Base-by-base conservation (phyloP, 1,139 yeast genomes). In the Kurtzmaniella quercitrusa region DNA sequence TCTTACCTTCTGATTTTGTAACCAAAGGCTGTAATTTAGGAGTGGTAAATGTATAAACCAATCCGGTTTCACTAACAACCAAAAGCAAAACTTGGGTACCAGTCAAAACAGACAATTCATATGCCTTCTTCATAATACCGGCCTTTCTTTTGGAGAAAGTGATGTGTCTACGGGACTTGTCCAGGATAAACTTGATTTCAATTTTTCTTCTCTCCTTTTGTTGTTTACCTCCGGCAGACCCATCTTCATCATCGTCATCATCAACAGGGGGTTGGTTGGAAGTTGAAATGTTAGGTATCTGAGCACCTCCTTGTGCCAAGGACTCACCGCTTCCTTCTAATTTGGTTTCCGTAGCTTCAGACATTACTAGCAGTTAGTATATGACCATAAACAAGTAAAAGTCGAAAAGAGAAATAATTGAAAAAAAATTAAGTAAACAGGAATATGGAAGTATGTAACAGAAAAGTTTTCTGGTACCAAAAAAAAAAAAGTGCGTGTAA, bases 111-210 rank as follows among this genome's bases (percentile, higher is more conserved):
- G 95, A 84, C 52, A 93, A 76, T 64, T 93, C 98, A 67, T 93
- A 93, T 15, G 98, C 98, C 71, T 85, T 93, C 70, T 93, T 93
- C 98, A 93, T 93, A 57, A 93, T 93, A 51, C 98, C 98, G 36
- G 97, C 98, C 68, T 93, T 91, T 66, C 98, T 86, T 71, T 93
- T 93, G 42, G 96, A 88, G 58, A 93, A 93, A 21, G 98, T 93
- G 55, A 93, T 93, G 67, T 93, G 98, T 60, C 98, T 88, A 65
- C 98, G 83, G 26, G 96, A 88, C 69, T 93, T 93, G 66, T 93
- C 97, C 67, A 91, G 96, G 58, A 93, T 93, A 60, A 93, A 93
- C 71, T 89, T 88, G 65, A 93, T 93, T 66, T 93, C 98, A 60
- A 93, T 93, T 68, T 93, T 93, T 69, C 98, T 84, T 68, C 98